phyloP scores from a whole-genome alignment of 2,329 filamentous ascomycete species.

The Monilinia aucupariae region DNA sequence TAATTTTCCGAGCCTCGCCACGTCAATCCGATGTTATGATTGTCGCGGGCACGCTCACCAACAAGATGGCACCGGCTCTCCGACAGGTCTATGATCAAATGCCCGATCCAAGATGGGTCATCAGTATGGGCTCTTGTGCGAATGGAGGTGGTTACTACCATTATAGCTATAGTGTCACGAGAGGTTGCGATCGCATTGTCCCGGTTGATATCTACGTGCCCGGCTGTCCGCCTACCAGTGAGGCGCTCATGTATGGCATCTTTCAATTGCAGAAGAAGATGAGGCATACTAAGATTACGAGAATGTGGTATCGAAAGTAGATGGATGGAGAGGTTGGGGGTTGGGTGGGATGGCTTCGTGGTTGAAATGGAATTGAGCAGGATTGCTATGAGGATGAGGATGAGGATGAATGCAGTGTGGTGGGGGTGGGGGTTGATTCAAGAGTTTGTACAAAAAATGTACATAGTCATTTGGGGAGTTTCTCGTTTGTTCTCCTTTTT shows the following conservation, averaged over 20 bases:
- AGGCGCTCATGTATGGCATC: slow-evolving; percentile 55
- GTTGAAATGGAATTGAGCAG: not conserved
- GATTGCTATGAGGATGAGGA: not conserved
- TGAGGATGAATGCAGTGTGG: not conserved
- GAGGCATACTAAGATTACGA: slow-evolving; percentile 21
- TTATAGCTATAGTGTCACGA: slow-evolving; percentile 73
- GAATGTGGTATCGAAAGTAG: slow-evolving; percentile 24
- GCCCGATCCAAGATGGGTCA: slow-evolving; percentile 84
- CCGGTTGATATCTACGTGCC: slow-evolving; percentile 78
- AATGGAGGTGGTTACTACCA: slow-evolving; percentile 85
- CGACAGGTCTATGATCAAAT: slow-evolving; percentile 94
- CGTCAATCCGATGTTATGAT: slow-evolving; percentile 92
- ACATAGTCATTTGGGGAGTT: slow-evolving; percentile 12
- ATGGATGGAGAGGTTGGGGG: not conserved
- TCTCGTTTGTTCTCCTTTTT: not conserved
- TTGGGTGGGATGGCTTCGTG: not conserved
- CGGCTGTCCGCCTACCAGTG: slow-evolving; percentile 60
- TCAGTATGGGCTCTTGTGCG: slow-evolving; percentile 78
- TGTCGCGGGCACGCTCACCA: slow-evolving; percentile 84
- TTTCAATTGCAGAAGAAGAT: slow-evolving; percentile 22
- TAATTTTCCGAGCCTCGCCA: slow-evolving; percentile 84
- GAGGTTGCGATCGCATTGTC: slow-evolving; percentile 70
- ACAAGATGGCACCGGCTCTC: slow-evolving; percentile 92
- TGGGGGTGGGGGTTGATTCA: not conserved
- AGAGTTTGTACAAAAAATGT: slow-evolving; percentile 12